phyloP scores from a whole-genome alignment of 306 rosid genomes.

The Malus sylvestris region DNA sequence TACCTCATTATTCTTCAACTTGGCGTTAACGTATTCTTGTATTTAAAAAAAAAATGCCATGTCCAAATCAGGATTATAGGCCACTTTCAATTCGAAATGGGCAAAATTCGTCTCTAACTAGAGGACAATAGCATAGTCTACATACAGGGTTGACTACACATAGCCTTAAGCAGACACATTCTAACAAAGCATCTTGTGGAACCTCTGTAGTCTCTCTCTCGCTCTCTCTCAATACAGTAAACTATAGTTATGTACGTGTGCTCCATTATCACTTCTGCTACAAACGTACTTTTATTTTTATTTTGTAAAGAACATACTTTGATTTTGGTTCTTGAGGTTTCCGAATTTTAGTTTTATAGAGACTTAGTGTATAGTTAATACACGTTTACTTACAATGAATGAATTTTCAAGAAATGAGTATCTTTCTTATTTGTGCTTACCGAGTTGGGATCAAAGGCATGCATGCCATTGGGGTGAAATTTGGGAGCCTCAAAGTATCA shows the following conservation, averaged over 20 bases:
- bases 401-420: too few species aligned
- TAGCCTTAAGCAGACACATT: accelerated
- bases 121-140: accelerated
- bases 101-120: too few species aligned
- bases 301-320: not conserved
- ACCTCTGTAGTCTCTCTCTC: not conserved
- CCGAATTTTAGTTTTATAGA: not conserved
- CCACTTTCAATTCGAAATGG: too few species aligned
- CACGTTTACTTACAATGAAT: too few species aligned
- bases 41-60: too few species aligned
- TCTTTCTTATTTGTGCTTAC: not conserved
- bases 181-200: too few species aligned
- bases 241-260: too few species aligned
- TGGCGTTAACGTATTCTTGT: too few species aligned
- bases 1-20: not conserved
- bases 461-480: constrained; percentile 38
- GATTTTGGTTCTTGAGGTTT: not conserved
- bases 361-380: not conserved
- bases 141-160: accelerated
- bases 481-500: constrained; percentile 49
- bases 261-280: too few species aligned
- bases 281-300: too few species aligned
- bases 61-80: too few species aligned
- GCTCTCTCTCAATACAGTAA: too few species aligned
- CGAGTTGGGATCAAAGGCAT: constrained; percentile 41